Evolutionary conservation across 2,329 filamentous ascomycete species (phyloP), one percentile per base, ranked within the genome.

Genomic region (Aspergillus sojae): DNA sequence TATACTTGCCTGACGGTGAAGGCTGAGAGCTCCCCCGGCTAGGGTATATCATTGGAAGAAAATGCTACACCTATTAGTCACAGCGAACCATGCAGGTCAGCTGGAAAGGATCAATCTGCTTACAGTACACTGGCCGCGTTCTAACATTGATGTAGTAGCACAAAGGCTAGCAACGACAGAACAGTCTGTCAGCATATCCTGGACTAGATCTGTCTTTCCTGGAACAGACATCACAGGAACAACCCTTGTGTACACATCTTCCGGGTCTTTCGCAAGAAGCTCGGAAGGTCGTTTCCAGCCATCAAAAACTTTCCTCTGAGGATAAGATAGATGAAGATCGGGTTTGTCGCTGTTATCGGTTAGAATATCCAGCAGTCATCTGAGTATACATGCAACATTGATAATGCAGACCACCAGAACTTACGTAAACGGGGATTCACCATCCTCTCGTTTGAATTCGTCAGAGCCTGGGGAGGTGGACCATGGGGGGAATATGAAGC

Each of bases 91-190:
- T 12, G 43, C 39, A 12, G 45, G 11, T 28, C 32, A 39, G 12
- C 12, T 16, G 19, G 21, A 28, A 30, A 19, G 43, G 26, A 30
- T 2, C 30, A 7, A 26, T 19, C 57, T 30, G 72, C 81, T 67
- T 81, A 93, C 91, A 76, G 89, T 88, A 43, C 85, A 83, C 76
- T 90, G 85, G 2, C 90, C 90, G 21, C 88, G 88, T 65, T 89
- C 85, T 10, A 89, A 84, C 67, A 92, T 86, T 46, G 89, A 89
- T 64, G 90, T 89, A 28, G 88, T 89, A 30, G 94, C 93, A 74
- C 94, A 97, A 6, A 99, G 84, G 75, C 95, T 97, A 19, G 95
- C 95, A 32, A 99, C 94, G 4, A 99, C 94, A 1, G 95, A 98
- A 75, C 95, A 99, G 76, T 99, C 95, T 0, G 94, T 96, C 5